A percentile compares a stretch with the other conserved stretches of the same genome.
phyloP scores from a whole-genome alignment of 2,329 filamentous ascomycete genomes.

The Diaporthe velutina region DNA sequence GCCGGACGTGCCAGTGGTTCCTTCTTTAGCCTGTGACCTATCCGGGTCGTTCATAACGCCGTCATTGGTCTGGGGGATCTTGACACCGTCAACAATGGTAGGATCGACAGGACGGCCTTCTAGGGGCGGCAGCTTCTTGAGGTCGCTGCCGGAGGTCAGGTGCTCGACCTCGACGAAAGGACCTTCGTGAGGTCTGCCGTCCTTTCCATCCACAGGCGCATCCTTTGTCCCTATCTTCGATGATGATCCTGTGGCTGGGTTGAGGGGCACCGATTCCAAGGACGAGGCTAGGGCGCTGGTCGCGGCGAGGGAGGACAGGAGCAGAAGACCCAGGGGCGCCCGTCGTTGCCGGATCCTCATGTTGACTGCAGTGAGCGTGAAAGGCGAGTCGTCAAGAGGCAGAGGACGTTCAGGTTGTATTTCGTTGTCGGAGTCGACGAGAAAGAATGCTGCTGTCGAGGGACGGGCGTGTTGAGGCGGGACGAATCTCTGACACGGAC shows the following conservation, averaged over 20 bases:
- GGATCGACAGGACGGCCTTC: constrained; percentile 66
- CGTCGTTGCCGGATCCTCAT: constrained; percentile 72
- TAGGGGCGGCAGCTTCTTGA: constrained; percentile 56
- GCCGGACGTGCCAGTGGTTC: constrained; percentile 89
- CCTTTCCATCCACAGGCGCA: constrained; percentile 90
- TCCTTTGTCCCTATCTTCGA: constrained; percentile 72
- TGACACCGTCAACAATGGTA: constrained; percentile 69
- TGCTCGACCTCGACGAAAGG: constrained; percentile 76
- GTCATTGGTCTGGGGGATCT: constrained; percentile 75
- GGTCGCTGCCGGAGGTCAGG: constrained; percentile 51
- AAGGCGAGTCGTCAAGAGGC: background rate
- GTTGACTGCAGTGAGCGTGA: constrained; percentile 44
- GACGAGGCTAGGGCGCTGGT: constrained; percentile 53
- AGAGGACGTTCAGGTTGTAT: background rate
- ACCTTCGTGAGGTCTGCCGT: constrained; percentile 92
- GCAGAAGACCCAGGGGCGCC: constrained; percentile 70
- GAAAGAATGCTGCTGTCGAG: background rate
- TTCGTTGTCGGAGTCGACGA: background rate
- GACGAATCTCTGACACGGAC: constrained; percentile 22
- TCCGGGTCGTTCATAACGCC: constrained; percentile 95
- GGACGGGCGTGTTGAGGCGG: background rate
- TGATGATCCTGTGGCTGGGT: constrained; percentile 41
- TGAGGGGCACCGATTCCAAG: constrained; percentile 44
- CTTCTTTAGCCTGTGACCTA: constrained; percentile 81
- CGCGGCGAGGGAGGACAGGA: constrained; percentile 68